phyloP scores from a whole-genome alignment of 2,329 filamentous ascomycete species.

The Epichloe coenophiala region DNA sequence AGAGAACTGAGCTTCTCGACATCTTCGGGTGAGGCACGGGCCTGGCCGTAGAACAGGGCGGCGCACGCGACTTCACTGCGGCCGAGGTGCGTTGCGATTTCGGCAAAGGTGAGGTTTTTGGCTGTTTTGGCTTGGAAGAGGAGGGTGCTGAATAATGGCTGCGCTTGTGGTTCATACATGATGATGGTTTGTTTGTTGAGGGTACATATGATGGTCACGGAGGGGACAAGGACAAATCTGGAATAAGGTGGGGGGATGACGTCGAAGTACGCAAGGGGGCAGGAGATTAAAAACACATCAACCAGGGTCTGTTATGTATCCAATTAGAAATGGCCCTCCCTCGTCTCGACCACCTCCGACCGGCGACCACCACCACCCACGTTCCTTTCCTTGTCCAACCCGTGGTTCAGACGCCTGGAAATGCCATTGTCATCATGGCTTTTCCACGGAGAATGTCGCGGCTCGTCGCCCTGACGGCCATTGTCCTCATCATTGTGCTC shows the following conservation, averaged over 20 bases:
- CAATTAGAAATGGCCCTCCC: neutral
- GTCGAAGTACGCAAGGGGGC: no score
- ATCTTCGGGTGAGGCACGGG: conserved; percentile 58
- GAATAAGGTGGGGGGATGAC: no score
- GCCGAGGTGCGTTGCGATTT: conserved; percentile 58
- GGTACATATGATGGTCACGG: neutral
- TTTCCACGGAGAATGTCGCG: conserved; percentile 13
- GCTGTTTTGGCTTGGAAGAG: conserved; percentile 62
- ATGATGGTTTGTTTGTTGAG: neutral
- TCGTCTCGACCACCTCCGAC: neutral
- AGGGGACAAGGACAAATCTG: neutral
- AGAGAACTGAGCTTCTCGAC: conserved; percentile 49
- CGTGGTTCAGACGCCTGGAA: neutral
- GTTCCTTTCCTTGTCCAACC: neutral
- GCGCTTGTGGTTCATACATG: neutral
- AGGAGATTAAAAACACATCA: no score
- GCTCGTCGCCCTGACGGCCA: conserved; percentile 10
- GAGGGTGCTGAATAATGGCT: conserved; percentile 42
- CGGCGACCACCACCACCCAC: neutral
- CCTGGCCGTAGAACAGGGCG: conserved; percentile 83
- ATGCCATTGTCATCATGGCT: conserved; percentile 9
- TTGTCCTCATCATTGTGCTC: conserved; percentile 10
- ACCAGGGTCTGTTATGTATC: no score
- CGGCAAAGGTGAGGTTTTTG: conserved; percentile 65
- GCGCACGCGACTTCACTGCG: conserved; percentile 76